phyloP scores from a whole-genome alignment of 768 basidiomycete genomes.

The Tylopilus subfusipes region DNA sequence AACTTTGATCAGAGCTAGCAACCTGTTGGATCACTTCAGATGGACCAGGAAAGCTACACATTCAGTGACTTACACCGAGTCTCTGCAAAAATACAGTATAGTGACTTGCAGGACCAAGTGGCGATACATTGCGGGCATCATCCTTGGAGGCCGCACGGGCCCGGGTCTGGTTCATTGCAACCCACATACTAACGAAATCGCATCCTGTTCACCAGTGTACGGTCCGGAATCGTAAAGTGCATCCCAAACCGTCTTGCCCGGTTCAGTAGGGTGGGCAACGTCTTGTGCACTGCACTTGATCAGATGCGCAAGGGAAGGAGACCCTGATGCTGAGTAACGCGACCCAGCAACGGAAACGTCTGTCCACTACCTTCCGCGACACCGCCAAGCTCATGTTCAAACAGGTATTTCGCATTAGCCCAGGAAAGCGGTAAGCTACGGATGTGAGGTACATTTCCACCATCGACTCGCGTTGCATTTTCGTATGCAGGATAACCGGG shows the following conservation, averaged over 20 bases:
- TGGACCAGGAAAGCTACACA: not conserved
- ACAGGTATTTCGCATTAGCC: constrained; percentile 71
- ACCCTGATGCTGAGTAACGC: constrained; percentile 46
- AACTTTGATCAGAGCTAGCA: constrained; percentile 33
- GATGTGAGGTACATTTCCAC: constrained; percentile 63
- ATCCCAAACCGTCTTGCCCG: constrained; percentile 54
- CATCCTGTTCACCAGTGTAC: constrained; percentile 41
- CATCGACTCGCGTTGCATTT: constrained; percentile 63
- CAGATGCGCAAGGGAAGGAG: constrained; percentile 65
- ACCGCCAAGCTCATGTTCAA: constrained; percentile 50
- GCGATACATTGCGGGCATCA: constrained; percentile 41
- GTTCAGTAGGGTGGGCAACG: constrained; percentile 53
- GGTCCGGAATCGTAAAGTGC: constrained; percentile 53
- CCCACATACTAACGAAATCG: constrained; percentile 39
- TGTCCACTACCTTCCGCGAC: constrained; percentile 33
- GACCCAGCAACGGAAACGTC: constrained; percentile 56
- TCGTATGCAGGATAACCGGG: constrained; percentile 85
- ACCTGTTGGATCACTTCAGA: constrained; percentile 18
- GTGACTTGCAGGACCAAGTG: constrained; percentile 83
- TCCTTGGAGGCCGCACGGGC: constrained; percentile 19
- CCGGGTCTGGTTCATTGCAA: constrained; percentile 30
- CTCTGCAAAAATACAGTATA: constrained; percentile 89
- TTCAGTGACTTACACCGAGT: constrained; percentile 47
- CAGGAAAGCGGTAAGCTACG: constrained; percentile 88
- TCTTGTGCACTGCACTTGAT: constrained; percentile 50